Conservation (phyloP, 805 yeast species). For the Hanseniaspora occidentalis region DNA sequence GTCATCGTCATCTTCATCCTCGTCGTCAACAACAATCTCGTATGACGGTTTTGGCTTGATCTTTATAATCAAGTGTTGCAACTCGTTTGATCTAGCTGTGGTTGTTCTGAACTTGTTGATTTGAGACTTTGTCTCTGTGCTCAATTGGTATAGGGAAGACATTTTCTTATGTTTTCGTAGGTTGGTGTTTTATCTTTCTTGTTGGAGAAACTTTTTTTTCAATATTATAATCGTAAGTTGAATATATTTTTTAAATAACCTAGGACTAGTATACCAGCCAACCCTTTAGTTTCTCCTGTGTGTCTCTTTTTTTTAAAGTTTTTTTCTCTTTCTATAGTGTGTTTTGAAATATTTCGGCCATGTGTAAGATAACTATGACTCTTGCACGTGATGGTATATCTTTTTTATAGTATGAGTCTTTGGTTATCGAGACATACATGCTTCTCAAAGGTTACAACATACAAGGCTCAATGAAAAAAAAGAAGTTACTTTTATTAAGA, state of each 20-base stretch:
- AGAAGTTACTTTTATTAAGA: not conserved
- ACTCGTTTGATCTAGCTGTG: slow-evolving; percentile 47
- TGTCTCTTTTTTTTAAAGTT: not conserved
- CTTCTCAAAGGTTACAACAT: too few species aligned
- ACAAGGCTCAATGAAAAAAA: not conserved
- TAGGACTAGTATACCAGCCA: not conserved
- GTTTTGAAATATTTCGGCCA: too few species aligned
- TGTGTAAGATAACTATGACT: too few species aligned
- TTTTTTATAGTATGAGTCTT: too few species aligned
- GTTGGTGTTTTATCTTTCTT: not conserved
- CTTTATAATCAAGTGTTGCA: slow-evolving; percentile 45
- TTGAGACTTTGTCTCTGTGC: slow-evolving; percentile 44
- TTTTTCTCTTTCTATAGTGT: not conserved
- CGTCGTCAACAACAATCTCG: slow-evolving; percentile 20
- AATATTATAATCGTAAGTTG: too few species aligned
- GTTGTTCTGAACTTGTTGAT: slow-evolving; percentile 64
- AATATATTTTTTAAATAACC: not conserved
- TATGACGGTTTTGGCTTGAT: slow-evolving; percentile 22
- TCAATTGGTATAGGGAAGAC: slow-evolving; percentile 46
- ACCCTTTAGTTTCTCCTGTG: not conserved
- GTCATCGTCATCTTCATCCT: slow-evolving; percentile 47
- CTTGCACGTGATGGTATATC: too few species aligned
- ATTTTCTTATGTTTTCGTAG: slow-evolving; percentile 19
- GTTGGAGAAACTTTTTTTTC: too few species aligned
- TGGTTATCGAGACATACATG: too few species aligned